phyloP scores from a whole-genome alignment of 2,329 filamentous ascomycete genomes.

The Raffaelea ambrosiae region DNA sequence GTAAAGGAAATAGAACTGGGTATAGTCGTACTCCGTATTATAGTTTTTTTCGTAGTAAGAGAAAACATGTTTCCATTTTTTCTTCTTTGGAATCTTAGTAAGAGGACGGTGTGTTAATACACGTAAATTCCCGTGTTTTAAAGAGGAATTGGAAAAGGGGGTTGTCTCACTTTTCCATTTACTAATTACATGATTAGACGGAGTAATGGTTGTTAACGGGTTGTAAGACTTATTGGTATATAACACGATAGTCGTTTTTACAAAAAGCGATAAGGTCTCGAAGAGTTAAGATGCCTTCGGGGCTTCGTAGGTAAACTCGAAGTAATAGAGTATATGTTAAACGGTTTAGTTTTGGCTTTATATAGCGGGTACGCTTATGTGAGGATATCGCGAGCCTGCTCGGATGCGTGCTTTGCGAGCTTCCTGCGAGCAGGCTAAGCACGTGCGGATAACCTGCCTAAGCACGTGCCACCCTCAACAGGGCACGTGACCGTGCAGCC shows the following conservation, averaged over 20 bases:
- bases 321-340: neutral
- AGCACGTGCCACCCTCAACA: no score
- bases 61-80: constrained; percentile 2
- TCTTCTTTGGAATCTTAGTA: neutral
- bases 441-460: no score
- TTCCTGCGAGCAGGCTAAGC: no score
- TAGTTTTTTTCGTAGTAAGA: neutral
- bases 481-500: no score
- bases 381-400: no score
- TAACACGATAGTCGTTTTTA: constrained; percentile 1
- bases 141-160: neutral
- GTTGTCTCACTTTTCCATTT: constrained; percentile 1
- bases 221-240: constrained; percentile 1
- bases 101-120: neutral
- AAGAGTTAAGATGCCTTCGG: constrained; percentile 1
- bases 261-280: neutral
- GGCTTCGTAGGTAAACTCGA: neutral
- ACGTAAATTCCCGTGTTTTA: neutral
- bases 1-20: constrained; percentile 4
- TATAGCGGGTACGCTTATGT: neutral
- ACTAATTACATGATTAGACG: neutral
- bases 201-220: neutral
- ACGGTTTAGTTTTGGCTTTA: constrained; percentile 1
- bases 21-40: neutral
- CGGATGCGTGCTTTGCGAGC: no score